phyloP scores from a whole-genome alignment of 129 eudicot species.

The carrot (Daucus carota) region DH1_v3.0 NC_030382.2:1619501-1620000 shows the following conservation, averaged over 20 bases:
- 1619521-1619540: slow-evolving; percentile 63
- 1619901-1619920: background rate
- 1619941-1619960: background rate
- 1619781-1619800: slow-evolving; percentile 81
- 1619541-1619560: slow-evolving; percentile 54
- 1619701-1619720: slow-evolving; percentile 44
- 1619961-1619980: background rate
- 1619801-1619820: slow-evolving; percentile 71
- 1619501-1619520: slow-evolving; percentile 48
- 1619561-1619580: slow-evolving; percentile 61
- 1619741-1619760: slow-evolving; percentile 63
- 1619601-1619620: slow-evolving; percentile 48
- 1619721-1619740: slow-evolving; percentile 93
- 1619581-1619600: slow-evolving; percentile 49
- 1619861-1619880: background rate
- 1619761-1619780: slow-evolving; percentile 95
- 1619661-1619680: slow-evolving; percentile 23
- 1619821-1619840: no score
- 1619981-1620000: background rate
- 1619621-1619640: slow-evolving; percentile 58
- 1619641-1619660: slow-evolving; percentile 11
- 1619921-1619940: background rate
- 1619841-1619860: no score
- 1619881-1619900: background rate
- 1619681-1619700: slow-evolving; percentile 58